These are phyloP conservation scores for Leptoxyphium fumago DNA, from an alignment of 2,329 filamentous ascomycete genomes.

Conservation along the genomic window DNA sequence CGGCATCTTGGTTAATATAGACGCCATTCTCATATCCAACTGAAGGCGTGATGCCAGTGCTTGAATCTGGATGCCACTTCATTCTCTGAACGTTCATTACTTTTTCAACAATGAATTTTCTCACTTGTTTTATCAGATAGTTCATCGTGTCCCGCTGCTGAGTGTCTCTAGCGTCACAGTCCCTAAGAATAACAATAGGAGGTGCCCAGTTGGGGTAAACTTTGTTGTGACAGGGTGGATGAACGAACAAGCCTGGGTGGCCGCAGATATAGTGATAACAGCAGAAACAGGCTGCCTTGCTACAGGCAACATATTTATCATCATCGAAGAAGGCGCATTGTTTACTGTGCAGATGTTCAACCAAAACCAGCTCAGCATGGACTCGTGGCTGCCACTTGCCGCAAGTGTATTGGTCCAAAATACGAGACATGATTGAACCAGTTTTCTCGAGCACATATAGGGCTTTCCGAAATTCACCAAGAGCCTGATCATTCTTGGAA, in stretches of 20 bases:
- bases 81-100: too few relatives aligned
- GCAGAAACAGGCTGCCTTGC: slow-evolving; percentile 2
- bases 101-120: too few relatives aligned
- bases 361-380: background rate
- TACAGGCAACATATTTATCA: slow-evolving; percentile 1
- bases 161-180: too few relatives aligned
- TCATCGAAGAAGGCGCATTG: background rate
- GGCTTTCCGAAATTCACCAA: too few relatives aligned
- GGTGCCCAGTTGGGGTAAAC: slow-evolving; percentile 1
- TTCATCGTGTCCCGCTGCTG: too few relatives aligned
- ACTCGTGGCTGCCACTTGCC: background rate
- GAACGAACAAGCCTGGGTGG: background rate
- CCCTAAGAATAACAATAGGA: background rate
- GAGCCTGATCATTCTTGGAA: too few relatives aligned
- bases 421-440: background rate
- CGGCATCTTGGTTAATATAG: too few relatives aligned
- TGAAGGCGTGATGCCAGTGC: too few relatives aligned
- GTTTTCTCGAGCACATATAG: background rate
- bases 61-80: too few relatives aligned
- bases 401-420: background rate
- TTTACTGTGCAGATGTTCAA: background rate
- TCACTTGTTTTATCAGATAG: too few relatives aligned
- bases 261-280: slow-evolving; percentile 2
- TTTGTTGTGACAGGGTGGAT: slow-evolving; percentile 1
- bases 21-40: too few relatives aligned